Percentiles rank a stretch among this genome's conserved stretches.
phyloP scores from a whole-genome alignment of 768 basidiomycete genomes.

The Favolaschia claudopus region DNA sequence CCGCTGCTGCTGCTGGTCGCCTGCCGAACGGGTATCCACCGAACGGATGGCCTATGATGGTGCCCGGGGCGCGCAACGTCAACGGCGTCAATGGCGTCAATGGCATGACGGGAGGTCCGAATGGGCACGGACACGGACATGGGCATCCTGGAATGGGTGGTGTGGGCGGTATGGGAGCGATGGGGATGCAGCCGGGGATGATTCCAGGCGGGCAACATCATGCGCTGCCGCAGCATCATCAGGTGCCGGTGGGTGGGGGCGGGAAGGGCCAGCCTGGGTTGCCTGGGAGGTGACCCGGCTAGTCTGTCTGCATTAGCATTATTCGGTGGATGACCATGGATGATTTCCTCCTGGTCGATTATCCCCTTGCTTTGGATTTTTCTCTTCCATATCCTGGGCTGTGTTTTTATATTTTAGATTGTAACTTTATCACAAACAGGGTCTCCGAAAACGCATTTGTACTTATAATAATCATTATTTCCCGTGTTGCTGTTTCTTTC shows the following conservation, averaged over 20 bases:
- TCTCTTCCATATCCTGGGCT: neutral
- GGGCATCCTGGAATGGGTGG: neutral
- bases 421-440: conserved; percentile 15
- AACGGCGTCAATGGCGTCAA: too few relatives aligned
- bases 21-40: conserved; percentile 17
- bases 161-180: conserved; percentile 9
- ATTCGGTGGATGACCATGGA: too few relatives aligned
- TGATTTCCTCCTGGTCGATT: too few relatives aligned
- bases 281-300: conserved; percentile 39
- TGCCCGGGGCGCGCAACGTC: conserved; percentile 11
- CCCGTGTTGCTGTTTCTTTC: neutral
- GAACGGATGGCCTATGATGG: conserved; percentile 9
- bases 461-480: conserved; percentile 26
- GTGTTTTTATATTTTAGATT: conserved; percentile 14
- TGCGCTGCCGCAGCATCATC: conserved; percentile 38
- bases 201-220: conserved; percentile 29
- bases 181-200: conserved; percentile 17
- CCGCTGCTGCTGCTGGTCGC: neutral
- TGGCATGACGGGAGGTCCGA: neutral
- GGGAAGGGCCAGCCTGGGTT: conserved; percentile 42
- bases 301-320: neutral
- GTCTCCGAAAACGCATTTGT: conserved; percentile 21
- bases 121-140: neutral
- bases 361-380: too few relatives aligned
- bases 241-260: conserved; percentile 38